Percentiles rank a stretch among this genome's conserved stretches.
These are phyloP conservation scores for Trichothecium roseum DNA, from an alignment of 2,329 filamentous ascomycete species.

Conservation along the genomic window DNA sequence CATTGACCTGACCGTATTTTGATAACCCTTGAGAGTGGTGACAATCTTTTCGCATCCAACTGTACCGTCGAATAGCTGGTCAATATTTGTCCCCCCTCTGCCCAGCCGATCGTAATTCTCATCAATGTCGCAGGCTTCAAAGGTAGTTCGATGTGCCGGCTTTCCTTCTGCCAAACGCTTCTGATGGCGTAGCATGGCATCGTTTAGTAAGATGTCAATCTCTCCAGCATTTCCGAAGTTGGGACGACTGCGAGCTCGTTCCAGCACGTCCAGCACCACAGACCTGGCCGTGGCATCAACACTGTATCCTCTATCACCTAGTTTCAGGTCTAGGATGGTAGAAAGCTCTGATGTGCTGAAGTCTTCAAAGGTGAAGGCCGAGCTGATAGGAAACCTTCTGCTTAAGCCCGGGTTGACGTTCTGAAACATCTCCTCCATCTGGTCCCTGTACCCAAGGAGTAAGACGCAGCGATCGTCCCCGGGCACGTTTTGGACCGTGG, in stretches of 20 bases:
- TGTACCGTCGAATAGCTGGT: constrained; percentile 43
- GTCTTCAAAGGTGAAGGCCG: constrained; percentile 60
- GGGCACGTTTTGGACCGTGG: constrained; percentile 58
- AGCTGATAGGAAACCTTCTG: constrained; percentile 52
- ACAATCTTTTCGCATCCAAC: constrained; percentile 49
- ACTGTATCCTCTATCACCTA: constrained; percentile 43
- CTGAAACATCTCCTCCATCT: constrained; percentile 65
- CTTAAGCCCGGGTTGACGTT: constrained; percentile 61
- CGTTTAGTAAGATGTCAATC: constrained; percentile 54
- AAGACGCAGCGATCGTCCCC: constrained; percentile 66
- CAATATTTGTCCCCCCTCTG: constrained; percentile 28
- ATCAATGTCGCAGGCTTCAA: constrained; percentile 67
- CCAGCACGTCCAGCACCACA: constrained; percentile 49
- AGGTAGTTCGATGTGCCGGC: constrained; percentile 42
- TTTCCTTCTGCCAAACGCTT: constrained; percentile 11
- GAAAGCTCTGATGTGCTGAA: constrained; percentile 49
- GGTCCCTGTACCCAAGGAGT: constrained; percentile 57
- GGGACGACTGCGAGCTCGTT: constrained; percentile 48
- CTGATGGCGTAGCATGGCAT: constrained; percentile 36
- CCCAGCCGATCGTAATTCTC: constrained; percentile 45
- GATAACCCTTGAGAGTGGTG: constrained; percentile 40
- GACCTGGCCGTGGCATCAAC: constrained; percentile 39
- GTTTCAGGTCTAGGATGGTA: constrained; percentile 51
- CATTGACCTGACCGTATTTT: constrained; percentile 27
- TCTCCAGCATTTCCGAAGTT: constrained; percentile 71